phyloP scores from a whole-genome alignment of 2,329 filamentous ascomycete genomes.

The Plectosphaerella sp. region DNA sequence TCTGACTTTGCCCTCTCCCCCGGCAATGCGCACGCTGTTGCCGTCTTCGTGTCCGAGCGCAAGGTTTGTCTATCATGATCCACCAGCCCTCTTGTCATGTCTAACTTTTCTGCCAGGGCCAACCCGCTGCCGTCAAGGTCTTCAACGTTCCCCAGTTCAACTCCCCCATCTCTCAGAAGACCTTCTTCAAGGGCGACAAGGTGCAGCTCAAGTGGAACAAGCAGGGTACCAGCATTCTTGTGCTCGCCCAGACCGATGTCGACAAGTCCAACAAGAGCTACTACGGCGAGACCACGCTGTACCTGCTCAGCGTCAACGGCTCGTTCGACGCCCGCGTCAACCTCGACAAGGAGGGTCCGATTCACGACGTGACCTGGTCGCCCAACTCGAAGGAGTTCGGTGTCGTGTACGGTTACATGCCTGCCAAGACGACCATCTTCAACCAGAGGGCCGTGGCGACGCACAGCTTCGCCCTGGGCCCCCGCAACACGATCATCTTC shows the following conservation, averaged over 20 bases:
- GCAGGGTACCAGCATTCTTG: conserved; percentile 83
- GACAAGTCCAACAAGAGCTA: conserved; percentile 99
- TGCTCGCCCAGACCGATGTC: conserved; percentile 94
- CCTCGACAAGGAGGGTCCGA: conserved; percentile 94
- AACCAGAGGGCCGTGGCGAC: conserved; percentile 79
- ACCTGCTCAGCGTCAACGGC: conserved; percentile 87
- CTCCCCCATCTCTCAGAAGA: conserved; percentile 88
- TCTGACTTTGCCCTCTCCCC: conserved; percentile 85
- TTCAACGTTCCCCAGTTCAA: conserved; percentile 88
- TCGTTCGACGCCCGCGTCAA: conserved; percentile 88
- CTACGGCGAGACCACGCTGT: conserved; percentile 96
- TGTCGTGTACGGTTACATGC: conserved; percentile 97
- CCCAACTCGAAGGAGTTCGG: conserved; percentile 97
- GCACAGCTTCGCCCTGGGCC: conserved; percentile 80
- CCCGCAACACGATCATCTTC: conserved; percentile 92
- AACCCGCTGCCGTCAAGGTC: conserved; percentile 90
- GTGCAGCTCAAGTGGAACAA: conserved; percentile 98
- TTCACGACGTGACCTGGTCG: conserved; percentile 98
- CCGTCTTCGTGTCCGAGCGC: conserved; percentile 91
- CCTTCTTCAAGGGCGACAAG: conserved; percentile 98
- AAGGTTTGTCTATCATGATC: conserved; percentile 58
- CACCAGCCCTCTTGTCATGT: not conserved
- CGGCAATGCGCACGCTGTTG: conserved; percentile 85
- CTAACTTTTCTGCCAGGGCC: conserved; percentile 55
- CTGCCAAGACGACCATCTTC: conserved; percentile 98